Evolutionary conservation across 495 filamentous ascomycete species (phyloP).

Genomic region (Amorphotheca resinae): DNA sequence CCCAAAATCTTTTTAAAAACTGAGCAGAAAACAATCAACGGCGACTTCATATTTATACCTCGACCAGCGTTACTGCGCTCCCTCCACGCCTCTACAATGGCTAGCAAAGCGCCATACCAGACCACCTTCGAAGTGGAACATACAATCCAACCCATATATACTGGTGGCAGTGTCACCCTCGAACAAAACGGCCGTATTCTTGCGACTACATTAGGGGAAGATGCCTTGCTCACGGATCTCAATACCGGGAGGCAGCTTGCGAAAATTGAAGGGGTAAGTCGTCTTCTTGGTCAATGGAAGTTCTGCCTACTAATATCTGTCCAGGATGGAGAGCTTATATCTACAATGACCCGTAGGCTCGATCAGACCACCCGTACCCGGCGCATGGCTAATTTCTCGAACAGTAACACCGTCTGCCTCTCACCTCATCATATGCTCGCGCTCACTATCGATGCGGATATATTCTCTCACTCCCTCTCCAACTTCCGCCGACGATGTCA

Average conservation of each 20-base stretch:
- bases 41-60: not conserved
- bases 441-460: slow-evolving; percentile 87
- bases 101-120: slow-evolving; percentile 39
- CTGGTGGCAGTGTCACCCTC: slow-evolving; percentile 76
- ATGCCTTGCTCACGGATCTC: slow-evolving; percentile 78
- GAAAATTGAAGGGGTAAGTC: slow-evolving; percentile 75
- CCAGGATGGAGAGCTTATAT: slow-evolving; percentile 87
- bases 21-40: not conserved
- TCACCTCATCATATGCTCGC: slow-evolving; percentile 80
- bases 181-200: slow-evolving; percentile 72
- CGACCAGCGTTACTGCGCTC: no score
- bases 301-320: slow-evolving; percentile 3
- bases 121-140: slow-evolving; percentile 78
- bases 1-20: slow-evolving; percentile 8
- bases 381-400: slow-evolving; percentile 18
- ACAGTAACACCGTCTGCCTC: slow-evolving; percentile 77
- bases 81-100: slow-evolving; percentile 28
- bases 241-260: slow-evolving; percentile 70
- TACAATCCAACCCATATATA: slow-evolving; percentile 85
- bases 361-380: not conserved
- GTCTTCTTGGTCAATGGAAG: not conserved
- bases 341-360: slow-evolving; percentile 62
- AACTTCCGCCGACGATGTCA: slow-evolving; percentile 37
- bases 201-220: slow-evolving; percentile 76
- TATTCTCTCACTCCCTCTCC: slow-evolving; percentile 56